These are phyloP conservation scores for Thielaviopsis euricoi DNA, from an alignment of 2,329 filamentous ascomycete genomes.

Conservation along the genomic window DNA sequence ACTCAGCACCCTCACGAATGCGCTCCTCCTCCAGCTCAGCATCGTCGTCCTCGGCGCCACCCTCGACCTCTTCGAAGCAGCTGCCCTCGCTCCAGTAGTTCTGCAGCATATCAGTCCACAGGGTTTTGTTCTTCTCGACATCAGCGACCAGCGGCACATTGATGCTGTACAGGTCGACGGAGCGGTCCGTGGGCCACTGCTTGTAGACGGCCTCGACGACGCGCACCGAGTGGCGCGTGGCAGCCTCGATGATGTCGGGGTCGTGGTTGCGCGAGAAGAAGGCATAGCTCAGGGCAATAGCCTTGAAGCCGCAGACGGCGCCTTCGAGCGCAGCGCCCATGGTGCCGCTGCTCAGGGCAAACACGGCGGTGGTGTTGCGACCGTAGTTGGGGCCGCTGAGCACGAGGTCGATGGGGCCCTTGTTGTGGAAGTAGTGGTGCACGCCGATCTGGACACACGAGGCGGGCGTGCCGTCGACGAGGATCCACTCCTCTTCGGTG, in stretches of 20 bases:
- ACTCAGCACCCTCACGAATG: slow-evolving; percentile 17
- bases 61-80: slow-evolving; percentile 69
- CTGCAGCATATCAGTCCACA: slow-evolving; percentile 78
- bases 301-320: slow-evolving; percentile 49
- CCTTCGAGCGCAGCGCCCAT: slow-evolving; percentile 64
- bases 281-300: slow-evolving; percentile 77
- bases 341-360: slow-evolving; percentile 62
- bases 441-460: slow-evolving; percentile 70
- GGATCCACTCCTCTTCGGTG: slow-evolving; percentile 58
- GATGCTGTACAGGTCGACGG: slow-evolving; percentile 72
- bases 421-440: slow-evolving; percentile 60
- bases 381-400: slow-evolving; percentile 73
- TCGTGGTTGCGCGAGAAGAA: slow-evolving; percentile 81
- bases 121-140: slow-evolving; percentile 51
- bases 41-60: slow-evolving; percentile 44
- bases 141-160: slow-evolving; percentile 76
- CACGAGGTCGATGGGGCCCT: slow-evolving; percentile 58
- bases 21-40: slow-evolving; percentile 41
- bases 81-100: slow-evolving; percentile 78
- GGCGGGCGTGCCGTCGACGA: slow-evolving; percentile 67
- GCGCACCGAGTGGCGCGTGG: slow-evolving; percentile 54
- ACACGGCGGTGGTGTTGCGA: slow-evolving; percentile 65
- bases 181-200: slow-evolving; percentile 51
- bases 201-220: slow-evolving; percentile 64
- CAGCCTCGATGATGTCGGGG: slow-evolving; percentile 60